Conservation (phyloP, 2,329 filamentous ascomycete genomes). For the Cladophialophora yegresii region DNA sequence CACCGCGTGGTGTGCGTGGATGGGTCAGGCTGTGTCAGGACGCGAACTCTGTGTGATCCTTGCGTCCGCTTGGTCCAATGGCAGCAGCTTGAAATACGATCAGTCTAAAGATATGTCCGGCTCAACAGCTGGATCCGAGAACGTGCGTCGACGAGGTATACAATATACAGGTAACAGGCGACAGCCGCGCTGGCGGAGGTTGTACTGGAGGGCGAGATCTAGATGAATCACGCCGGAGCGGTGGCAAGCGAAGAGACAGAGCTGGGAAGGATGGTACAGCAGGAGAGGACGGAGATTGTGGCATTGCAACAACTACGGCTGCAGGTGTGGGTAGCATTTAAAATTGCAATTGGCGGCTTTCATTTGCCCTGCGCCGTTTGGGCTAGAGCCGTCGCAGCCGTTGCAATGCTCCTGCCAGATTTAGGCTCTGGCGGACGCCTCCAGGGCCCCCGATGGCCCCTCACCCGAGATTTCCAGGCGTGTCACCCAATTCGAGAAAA, state of each 20-base stretch:
- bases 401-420: background rate
- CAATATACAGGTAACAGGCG: background rate
- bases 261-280: background rate
- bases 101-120: background rate
- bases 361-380: background rate
- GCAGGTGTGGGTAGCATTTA: conserved; percentile 1
- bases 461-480: background rate
- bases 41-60: background rate
- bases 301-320: background rate
- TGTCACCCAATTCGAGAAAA: conserved; percentile 9
- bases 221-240: background rate
- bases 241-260: background rate
- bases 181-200: background rate
- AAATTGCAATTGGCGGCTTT: conserved; percentile 4
- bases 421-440: background rate
- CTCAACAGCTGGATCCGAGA: background rate
- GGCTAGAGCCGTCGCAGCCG: conserved; percentile 1
- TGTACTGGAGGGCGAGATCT: background rate
- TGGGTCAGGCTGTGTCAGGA: conserved; percentile 6
- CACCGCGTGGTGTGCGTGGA: background rate
- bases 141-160: background rate
- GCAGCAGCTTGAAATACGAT: background rate
- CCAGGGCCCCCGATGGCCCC: background rate
- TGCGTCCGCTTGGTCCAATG: conserved; percentile 1
- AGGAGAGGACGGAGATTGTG: too few relatives aligned